A percentile compares a stretch with the other conserved stretches of the same genome.
phyloP scores from a whole-genome alignment of 495 filamentous ascomycete genomes.

The Trichoderma reesei region DNA sequence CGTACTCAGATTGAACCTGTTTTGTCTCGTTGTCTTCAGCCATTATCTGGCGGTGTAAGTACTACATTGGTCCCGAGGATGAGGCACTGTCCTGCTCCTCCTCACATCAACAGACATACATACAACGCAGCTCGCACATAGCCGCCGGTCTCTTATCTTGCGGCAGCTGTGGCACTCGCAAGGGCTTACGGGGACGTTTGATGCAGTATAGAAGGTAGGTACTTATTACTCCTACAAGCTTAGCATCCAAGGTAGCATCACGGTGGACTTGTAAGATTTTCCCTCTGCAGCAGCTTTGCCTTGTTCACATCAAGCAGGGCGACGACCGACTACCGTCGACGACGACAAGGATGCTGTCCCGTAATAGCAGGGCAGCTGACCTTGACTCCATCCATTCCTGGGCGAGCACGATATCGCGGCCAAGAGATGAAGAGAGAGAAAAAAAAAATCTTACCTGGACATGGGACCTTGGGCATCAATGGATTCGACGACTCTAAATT shows the following conservation, averaged over 20 bases:
- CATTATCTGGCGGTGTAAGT: conserved; percentile 1
- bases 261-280: not conserved
- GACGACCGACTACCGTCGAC: not conserved
- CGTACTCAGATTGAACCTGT: not conserved
- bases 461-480: not conserved
- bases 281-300: not conserved
- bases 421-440: too few species aligned
- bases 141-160: conserved; percentile 3
- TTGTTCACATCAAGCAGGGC: not conserved
- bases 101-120: too few species aligned
- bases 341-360: not conserved
- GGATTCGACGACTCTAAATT: not conserved
- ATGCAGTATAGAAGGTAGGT: too few species aligned
- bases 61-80: not conserved
- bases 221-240: too few species aligned
- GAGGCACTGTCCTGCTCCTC: not conserved
- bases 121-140: not conserved
- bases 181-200: conserved; percentile 3
- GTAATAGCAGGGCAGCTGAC: not conserved
- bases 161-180: not conserved
- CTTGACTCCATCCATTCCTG: not conserved
- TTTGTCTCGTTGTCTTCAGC: not conserved
- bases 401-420: conserved; percentile 2
- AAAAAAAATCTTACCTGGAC: not conserved
- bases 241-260: not conserved